Percentiles rank a stretch among this genome's conserved stretches.
phyloP scores from a whole-genome alignment of 108 stramenopile genomes.

The Aureococcus anophagefferens region DNA sequence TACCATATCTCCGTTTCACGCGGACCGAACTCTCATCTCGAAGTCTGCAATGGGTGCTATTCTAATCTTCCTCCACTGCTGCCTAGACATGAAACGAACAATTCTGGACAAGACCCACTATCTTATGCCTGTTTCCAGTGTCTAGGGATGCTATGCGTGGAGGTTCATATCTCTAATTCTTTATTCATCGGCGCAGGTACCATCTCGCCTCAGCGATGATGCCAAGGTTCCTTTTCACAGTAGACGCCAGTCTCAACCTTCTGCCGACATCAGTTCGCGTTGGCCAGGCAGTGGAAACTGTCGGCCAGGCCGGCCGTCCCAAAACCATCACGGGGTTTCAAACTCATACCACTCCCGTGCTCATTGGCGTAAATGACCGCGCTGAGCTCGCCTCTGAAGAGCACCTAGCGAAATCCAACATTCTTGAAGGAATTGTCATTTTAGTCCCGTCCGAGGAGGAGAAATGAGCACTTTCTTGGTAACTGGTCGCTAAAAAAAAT shows the following conservation, averaged over 20 bases:
- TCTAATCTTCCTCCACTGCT: constrained; percentile 75
- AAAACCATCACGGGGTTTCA: constrained; percentile 99
- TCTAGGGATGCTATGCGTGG: too few species aligned
- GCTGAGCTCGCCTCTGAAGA: constrained; percentile 73
- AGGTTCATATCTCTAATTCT: too few species aligned
- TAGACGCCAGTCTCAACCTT: constrained; percentile 73
- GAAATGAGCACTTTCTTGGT: too few species aligned
- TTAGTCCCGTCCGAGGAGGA: too few species aligned
- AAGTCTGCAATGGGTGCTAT: constrained; percentile 81
- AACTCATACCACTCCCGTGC: constrained; percentile 96
- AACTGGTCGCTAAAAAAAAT: too few species aligned
- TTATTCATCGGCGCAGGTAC: too few species aligned
- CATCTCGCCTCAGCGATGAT: constrained; percentile 89
- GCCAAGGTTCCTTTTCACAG: constrained; percentile 96
- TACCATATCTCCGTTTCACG: constrained; percentile 86
- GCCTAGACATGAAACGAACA: constrained; percentile 83
- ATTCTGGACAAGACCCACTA: constrained; percentile 72
- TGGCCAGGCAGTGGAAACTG: constrained; percentile 97
- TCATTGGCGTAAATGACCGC: constrained; percentile 80
- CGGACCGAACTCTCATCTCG: constrained; percentile 82
- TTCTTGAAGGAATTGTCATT: too few species aligned
- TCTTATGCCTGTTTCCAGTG: not conserved
- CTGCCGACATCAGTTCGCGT: constrained; percentile 89
- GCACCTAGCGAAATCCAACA: too few species aligned
- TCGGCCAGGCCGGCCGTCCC: constrained; percentile 99